Evolutionary conservation across 257 asterid species (phyloP).

Genomic region (Solanum paucissectum): DNA sequence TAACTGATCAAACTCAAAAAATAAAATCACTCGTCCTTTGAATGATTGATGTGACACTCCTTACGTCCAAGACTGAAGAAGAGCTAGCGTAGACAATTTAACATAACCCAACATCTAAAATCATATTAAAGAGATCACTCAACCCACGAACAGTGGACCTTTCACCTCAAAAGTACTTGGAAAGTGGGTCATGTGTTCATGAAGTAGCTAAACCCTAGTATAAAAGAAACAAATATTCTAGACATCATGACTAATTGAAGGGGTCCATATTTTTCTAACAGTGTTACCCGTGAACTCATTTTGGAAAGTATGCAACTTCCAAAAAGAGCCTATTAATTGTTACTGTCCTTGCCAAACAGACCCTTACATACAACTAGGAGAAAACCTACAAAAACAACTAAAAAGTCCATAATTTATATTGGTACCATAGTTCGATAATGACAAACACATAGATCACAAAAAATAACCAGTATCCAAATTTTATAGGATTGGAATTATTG

Average conservation of each 20-base stretch:
- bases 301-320: constrained; percentile 35
- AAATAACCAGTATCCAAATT: no score
- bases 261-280: neutral
- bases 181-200: neutral
- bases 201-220: neutral
- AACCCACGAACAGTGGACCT: neutral
- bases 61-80: no score
- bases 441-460: neutral
- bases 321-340: constrained; percentile 6
- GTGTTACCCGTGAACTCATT: constrained; percentile 45
- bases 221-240: neutral
- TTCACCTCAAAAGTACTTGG: neutral
- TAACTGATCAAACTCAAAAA: no score
- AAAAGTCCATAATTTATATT: constrained; percentile 2
- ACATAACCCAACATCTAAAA: no score
- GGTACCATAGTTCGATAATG: neutral
- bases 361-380: constrained; percentile 12
- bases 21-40: no score
- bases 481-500: neutral
- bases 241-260: neutral
- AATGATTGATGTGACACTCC: no score
- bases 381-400: constrained; percentile 1
- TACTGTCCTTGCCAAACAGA: constrained; percentile 10
- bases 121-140: neutral
- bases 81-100: no score